These are phyloP conservation scores for Rostrohypoxylon terebratum DNA, from an alignment of 495 filamentous ascomycete species.

Conservation along the genomic window DNA sequence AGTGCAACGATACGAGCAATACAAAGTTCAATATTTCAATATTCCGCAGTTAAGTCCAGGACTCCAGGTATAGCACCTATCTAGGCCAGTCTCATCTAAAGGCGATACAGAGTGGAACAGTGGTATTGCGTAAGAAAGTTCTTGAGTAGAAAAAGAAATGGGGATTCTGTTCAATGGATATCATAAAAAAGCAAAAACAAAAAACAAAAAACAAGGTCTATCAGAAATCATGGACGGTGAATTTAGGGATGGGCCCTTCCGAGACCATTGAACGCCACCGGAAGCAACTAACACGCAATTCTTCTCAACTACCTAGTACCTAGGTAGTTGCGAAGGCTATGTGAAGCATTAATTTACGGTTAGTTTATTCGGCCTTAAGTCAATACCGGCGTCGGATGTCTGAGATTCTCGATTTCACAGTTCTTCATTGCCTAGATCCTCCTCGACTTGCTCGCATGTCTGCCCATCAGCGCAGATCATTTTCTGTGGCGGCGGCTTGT, in stretches of 20 bases:
- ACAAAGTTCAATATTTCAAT: background rate
- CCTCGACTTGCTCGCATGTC: background rate
- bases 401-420: slow-evolving; percentile 9
- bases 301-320: background rate
- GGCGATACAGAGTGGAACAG: background rate
- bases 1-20: background rate
- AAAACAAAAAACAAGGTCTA: no score
- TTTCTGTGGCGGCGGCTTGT: slow-evolving; percentile 15
- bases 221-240: background rate
- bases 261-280: background rate
- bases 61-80: background rate
- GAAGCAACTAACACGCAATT: background rate
- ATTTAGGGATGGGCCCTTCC: background rate
- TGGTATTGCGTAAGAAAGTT: background rate
- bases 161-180: background rate
- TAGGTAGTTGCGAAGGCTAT: no score
- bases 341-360: background rate
- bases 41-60: background rate
- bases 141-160: background rate
- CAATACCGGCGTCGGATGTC: background rate
- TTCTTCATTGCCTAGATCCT: slow-evolving; percentile 26
- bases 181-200: background rate
- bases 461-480: slow-evolving; percentile 8
- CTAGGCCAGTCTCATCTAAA: background rate
- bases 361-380: background rate